Percentiles rank a stretch among this genome's conserved stretches.
These are phyloP conservation scores for Mycena vitilis DNA, from an alignment of 768 basidiomycete species.

Conservation along the genomic window DNA sequence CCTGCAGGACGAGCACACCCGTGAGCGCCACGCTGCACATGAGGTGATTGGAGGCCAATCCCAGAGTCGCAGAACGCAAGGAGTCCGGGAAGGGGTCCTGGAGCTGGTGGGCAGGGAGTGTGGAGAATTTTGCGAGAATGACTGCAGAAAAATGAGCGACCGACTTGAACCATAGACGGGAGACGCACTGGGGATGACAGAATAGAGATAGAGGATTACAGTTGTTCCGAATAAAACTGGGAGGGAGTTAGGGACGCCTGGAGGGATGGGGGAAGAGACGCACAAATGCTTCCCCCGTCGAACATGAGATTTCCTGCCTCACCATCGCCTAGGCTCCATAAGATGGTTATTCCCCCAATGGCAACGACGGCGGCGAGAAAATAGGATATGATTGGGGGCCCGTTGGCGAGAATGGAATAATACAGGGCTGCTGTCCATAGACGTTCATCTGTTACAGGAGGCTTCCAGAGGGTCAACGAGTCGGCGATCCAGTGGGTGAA, in stretches of 20 bases:
- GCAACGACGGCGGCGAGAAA: slow-evolving; percentile 65
- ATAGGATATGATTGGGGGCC: slow-evolving; percentile 67
- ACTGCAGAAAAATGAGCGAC: slow-evolving; percentile 48
- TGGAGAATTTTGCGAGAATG: slow-evolving; percentile 68
- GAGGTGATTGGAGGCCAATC: slow-evolving; percentile 86
- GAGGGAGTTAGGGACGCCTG: neutral
- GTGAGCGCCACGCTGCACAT: slow-evolving; percentile 90
- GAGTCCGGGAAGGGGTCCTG: slow-evolving; percentile 71
- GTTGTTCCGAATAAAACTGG: slow-evolving; percentile 82
- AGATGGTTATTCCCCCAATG: slow-evolving; percentile 73
- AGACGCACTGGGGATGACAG: slow-evolving; percentile 83
- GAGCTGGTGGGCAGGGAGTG: slow-evolving; percentile 63
- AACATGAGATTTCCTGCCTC: slow-evolving; percentile 91
- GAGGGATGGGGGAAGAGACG: slow-evolving; percentile 44
- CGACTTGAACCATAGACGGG: slow-evolving; percentile 9
- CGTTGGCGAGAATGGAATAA: slow-evolving; percentile 81
- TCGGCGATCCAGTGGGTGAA: slow-evolving; percentile 96
- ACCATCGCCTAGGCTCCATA: slow-evolving; percentile 83
- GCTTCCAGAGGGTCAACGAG: slow-evolving; percentile 90
- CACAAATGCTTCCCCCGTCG: slow-evolving; percentile 90
- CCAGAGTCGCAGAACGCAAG: slow-evolving; percentile 74
- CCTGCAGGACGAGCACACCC: slow-evolving; percentile 86
- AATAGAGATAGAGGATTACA: slow-evolving; percentile 76
- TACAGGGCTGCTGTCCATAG: slow-evolving; percentile 87
- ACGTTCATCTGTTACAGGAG: slow-evolving; percentile 85